Conservation (phyloP, 2,329 filamentous ascomycete species). For the Cytospora leucostoma region DNA sequence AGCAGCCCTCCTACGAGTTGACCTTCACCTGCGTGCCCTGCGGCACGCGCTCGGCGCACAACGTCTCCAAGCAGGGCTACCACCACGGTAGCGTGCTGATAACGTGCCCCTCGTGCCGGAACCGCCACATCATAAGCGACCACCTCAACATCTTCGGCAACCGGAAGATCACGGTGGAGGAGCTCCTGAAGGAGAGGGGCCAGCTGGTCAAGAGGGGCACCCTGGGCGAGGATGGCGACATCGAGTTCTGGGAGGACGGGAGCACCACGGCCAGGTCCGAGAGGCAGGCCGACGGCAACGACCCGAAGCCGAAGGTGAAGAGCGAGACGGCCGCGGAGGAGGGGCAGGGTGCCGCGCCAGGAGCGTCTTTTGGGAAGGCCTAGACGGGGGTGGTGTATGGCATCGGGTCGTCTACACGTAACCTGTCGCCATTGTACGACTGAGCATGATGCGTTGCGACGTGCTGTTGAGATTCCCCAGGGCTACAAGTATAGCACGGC, state of each 20-base stretch:
- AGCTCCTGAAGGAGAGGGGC: slow-evolving; percentile 75
- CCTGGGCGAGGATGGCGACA: slow-evolving; percentile 74
- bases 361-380: slow-evolving; percentile 33
- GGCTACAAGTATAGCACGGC: background rate
- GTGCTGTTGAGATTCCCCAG: background rate
- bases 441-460: background rate
- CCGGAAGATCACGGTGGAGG: slow-evolving; percentile 69
- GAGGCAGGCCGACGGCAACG: slow-evolving; percentile 30
- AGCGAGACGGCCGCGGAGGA: slow-evolving; percentile 4
- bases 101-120: slow-evolving; percentile 81
- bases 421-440: background rate
- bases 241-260: slow-evolving; percentile 89
- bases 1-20: slow-evolving; percentile 75
- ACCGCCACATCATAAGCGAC: slow-evolving; percentile 88
- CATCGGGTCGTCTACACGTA: background rate
- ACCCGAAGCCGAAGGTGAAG: slow-evolving; percentile 17
- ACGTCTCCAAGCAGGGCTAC: slow-evolving; percentile 91
- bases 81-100: slow-evolving; percentile 88
- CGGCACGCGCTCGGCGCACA: slow-evolving; percentile 75
- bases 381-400: background rate
- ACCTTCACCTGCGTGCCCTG: slow-evolving; percentile 94
- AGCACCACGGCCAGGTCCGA: slow-evolving; percentile 39
- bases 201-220: slow-evolving; percentile 71
- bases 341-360: slow-evolving; percentile 30
- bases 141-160: slow-evolving; percentile 80